Conservation (phyloP, 2,329 filamentous ascomycete species). For the Biscogniauxia mediterranea region DNA sequence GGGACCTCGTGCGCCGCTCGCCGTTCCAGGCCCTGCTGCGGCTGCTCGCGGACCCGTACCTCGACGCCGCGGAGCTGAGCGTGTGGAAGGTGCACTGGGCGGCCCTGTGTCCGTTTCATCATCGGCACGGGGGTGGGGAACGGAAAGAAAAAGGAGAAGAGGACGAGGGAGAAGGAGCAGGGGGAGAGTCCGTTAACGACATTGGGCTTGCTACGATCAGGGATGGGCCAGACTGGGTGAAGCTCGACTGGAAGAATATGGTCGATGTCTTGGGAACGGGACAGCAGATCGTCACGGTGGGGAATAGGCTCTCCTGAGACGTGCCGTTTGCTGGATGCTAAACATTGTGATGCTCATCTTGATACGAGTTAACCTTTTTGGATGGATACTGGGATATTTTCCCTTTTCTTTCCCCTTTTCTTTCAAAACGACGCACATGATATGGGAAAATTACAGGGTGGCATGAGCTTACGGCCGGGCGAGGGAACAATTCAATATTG, state of each 20-base stretch:
- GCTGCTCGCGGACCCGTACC: constrained; percentile 45
- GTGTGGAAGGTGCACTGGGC: constrained; percentile 36
- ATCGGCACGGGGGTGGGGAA: constrained; percentile 23
- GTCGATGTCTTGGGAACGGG: constrained; percentile 15
- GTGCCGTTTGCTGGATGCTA: not conserved
- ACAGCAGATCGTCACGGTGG: constrained; percentile 20
- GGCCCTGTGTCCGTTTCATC: constrained; percentile 45
- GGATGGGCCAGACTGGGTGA: constrained; percentile 16
- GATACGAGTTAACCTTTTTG: no score
- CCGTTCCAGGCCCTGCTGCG: constrained; percentile 38
- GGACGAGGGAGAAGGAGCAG: constrained; percentile 9
- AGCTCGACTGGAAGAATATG: constrained; percentile 18
- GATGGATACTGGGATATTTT: no score
- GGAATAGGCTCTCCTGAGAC: constrained; percentile 18
- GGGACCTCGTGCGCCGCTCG: constrained; percentile 22
- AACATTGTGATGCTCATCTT: no score
- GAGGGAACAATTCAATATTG: no score
- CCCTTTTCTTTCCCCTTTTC: no score
- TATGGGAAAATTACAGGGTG: no score
- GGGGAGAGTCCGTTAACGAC: constrained; percentile 19
- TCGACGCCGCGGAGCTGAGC: constrained; percentile 39
- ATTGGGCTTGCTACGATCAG: constrained; percentile 22
- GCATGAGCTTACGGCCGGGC: no score
- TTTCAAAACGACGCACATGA: no score
- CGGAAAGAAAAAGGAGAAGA: not conserved